Evolutionary conservation across 257 asterid species (phyloP), one percentile per base, ranked within the genome.

Genomic region (Solanum acaule): DNA sequence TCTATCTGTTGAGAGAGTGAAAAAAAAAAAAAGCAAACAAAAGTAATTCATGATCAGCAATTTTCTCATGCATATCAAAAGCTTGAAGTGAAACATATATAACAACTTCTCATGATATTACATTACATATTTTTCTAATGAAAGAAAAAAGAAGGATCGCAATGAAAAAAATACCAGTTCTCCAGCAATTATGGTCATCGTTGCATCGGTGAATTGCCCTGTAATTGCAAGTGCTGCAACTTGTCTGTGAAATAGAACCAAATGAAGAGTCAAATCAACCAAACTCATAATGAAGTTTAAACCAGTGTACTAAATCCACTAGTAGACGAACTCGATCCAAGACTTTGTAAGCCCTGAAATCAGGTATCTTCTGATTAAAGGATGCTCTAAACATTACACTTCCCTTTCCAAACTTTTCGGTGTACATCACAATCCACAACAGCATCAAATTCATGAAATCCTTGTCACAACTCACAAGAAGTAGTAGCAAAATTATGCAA

Each of bases 141-240:
- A 70, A 15, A 70, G 37, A 29, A 72, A 35, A 35, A 73, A 22
- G 18, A 75, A 75, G 31, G 81, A 73, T 9, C 16, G 1, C 15
- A 18, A 34, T 2, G 8, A 5, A 33, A 89, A 92, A 89, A 91
- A 16, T 94, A 95, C 98, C 94, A 96, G 93, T 92, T 94, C 99
- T 79, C 97, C 99, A 3, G 96, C 96, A 88, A 96, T 93, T 86
- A 96, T 89, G 72, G 97, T 93, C 63, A 95, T 91, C 85, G 93
- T 91, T 85, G 97, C 99, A 92, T 96, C 97, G 33, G 98, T 98
- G 87, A 96, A 25, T 90, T 96, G 99, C 76, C 96, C 99, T 18
- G 96, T 92, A 89, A 95, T 95, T 98, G 95, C 93, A 89, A 96
- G 96, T 77, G 92, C 65, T 67, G 98, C 98, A 86, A 98, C 98